These are phyloP conservation scores for Starmerella tilneyi DNA, from an alignment of 805 yeast genomes.

Conservation along the genomic window DNA sequence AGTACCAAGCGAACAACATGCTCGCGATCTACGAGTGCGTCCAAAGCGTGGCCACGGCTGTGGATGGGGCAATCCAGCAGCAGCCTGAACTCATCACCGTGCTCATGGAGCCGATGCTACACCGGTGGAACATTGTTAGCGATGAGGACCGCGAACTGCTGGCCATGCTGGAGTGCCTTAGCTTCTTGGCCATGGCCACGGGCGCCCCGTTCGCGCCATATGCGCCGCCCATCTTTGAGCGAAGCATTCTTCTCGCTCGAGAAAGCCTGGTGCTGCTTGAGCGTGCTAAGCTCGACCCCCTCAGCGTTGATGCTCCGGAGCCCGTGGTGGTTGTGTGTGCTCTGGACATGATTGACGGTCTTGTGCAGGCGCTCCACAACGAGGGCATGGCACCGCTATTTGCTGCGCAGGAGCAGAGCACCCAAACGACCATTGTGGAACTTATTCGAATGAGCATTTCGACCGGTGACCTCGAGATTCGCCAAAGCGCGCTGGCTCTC, in stretches of 20 bases:
- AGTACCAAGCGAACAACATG: conserved; percentile 73
- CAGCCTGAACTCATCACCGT: conserved; percentile 45
- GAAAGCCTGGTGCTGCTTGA: conserved; percentile 59
- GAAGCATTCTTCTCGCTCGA: conserved; percentile 62
- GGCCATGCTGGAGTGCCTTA: conserved; percentile 88
- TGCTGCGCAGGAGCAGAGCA: conserved; percentile 19
- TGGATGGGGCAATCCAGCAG: conserved; percentile 47
- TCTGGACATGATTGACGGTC: conserved; percentile 80
- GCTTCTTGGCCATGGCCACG: conserved; percentile 77
- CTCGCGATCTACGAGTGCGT: conserved; percentile 80
- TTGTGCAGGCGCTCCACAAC: conserved; percentile 65
- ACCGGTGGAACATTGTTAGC: conserved; percentile 62
- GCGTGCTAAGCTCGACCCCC: conserved; percentile 53
- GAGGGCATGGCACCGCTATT: conserved; percentile 19
- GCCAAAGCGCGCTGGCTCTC: conserved; percentile 84
- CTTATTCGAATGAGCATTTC: conserved; percentile 42
- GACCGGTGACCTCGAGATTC: conserved; percentile 67
- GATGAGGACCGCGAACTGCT: conserved; percentile 81
- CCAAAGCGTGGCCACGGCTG: conserved; percentile 74
- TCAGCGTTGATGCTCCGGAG: conserved; percentile 52
- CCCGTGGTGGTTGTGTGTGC: conserved; percentile 84
- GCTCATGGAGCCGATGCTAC: conserved; percentile 70
- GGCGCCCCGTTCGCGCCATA: conserved; percentile 80
- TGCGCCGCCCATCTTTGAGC: conserved; percentile 73
- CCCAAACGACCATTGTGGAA: conserved; percentile 47